Percentiles rank a stretch among this genome's conserved stretches.
phyloP scores from a whole-genome alignment of 805 yeast species.

The Wickerhamiella dianesei region DNA sequence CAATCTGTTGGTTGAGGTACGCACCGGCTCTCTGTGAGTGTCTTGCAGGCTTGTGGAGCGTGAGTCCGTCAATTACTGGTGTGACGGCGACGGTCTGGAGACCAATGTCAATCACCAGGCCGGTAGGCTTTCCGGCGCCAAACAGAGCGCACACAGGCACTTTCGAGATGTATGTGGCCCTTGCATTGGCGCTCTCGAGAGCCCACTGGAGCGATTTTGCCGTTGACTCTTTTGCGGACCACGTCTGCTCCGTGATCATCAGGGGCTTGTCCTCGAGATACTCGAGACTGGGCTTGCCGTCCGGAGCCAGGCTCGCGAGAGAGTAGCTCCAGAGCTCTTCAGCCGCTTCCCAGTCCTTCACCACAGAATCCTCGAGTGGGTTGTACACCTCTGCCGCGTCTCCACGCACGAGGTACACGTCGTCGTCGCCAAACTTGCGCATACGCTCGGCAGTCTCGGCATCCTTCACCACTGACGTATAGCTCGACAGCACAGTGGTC shows the following conservation, averaged over 20 bases:
- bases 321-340: conserved; percentile 56
- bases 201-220: conserved; percentile 56
- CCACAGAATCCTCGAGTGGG: conserved; percentile 17
- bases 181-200: conserved; percentile 54
- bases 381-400: conserved; percentile 9
- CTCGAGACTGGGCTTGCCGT: conserved; percentile 18
- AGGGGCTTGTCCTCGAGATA: conserved; percentile 54
- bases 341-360: conserved; percentile 73
- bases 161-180: conserved; percentile 70
- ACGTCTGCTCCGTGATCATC: conserved; percentile 72
- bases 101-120: conserved; percentile 76
- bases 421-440: conserved; percentile 17
- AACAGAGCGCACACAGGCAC: conserved; percentile 81
- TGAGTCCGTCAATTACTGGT: conserved; percentile 20
- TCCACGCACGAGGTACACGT: conserved; percentile 9
- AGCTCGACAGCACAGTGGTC: conserved; percentile 29
- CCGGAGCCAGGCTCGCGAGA: conserved; percentile 39
- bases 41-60: conserved; percentile 40
- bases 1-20: conserved; percentile 40
- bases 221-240: conserved; percentile 61
- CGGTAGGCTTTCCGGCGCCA: conserved; percentile 77
- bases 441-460: conserved; percentile 4
- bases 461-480: conserved; percentile 4
- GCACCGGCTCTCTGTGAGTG: conserved; percentile 59
- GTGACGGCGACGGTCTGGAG: conserved; percentile 65